Evolutionary conservation across 306 rosid species (phyloP).

Genomic region (Inga leiocalycina): DNA sequence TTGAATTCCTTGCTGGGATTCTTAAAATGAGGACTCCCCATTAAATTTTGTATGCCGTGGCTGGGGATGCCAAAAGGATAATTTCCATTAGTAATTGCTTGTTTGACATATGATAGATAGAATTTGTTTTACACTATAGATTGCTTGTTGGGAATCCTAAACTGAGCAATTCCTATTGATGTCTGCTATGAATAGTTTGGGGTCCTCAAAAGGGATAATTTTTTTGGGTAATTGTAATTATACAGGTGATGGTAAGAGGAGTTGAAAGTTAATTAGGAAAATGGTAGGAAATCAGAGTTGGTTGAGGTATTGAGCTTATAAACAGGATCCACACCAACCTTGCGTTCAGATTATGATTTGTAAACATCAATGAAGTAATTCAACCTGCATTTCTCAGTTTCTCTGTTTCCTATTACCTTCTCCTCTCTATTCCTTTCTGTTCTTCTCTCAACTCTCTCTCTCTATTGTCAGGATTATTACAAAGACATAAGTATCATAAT

Average conservation of each 20-base stretch:
- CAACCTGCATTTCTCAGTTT: background rate
- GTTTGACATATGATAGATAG: background rate
- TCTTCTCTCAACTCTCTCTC: background rate
- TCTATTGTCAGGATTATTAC: background rate
- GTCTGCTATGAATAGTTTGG: background rate
- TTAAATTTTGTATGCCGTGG: background rate
- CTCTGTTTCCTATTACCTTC: background rate
- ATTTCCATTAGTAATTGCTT: background rate
- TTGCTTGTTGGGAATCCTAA: background rate
- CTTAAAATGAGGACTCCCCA: background rate
- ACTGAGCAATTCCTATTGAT: background rate
- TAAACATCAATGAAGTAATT: background rate
- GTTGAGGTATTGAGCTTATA: background rate
- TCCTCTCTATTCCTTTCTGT: background rate
- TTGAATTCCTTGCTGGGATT: background rate
- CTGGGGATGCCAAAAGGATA: background rate
- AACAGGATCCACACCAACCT: background rate
- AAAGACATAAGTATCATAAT: background rate
- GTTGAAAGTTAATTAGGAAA: background rate
- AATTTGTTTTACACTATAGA: background rate
- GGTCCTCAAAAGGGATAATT: background rate
- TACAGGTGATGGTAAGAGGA: background rate
- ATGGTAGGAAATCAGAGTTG: background rate
- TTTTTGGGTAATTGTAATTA: background rate
- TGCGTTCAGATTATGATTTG: background rate